Evolutionary conservation across 106 monocot species (phyloP), one percentile per base, ranked within the genome.

Genomic region (Dioscorea dumetorum): DNA sequence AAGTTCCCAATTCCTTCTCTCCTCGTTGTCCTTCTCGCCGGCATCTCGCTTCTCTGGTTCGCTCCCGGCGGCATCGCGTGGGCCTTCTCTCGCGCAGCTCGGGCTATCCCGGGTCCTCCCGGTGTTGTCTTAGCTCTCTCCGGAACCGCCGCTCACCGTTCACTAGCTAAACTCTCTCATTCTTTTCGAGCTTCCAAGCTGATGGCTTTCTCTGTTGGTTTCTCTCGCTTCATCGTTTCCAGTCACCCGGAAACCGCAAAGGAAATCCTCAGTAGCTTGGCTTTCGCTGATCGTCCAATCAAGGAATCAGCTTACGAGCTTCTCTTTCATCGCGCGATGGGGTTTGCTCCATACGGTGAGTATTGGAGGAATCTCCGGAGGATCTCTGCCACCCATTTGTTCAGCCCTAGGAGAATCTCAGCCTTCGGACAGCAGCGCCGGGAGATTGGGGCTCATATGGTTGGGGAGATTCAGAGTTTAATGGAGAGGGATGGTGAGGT

Each of bases 121-220:
- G 81, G 81, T 49, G 7, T 72, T 24, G 24, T 60, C 33, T 24
- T 28, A 3, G 76, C 64, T 21, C 64, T 81, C 22, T 49, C 81
- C 34, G 50, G 72, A 63, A 8, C 68, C 9, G 13, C 24, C 2
- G 69, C 81, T 2, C 81, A 81, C 68, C 76, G 76, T 6, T 22
- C 19, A 3, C 76, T 81, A 1, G 71, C 76, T 16, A 31, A 24
- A n/a, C 63, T 69, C 0, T 62, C 81, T 0, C 22, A 16, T 12
- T 33, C 68, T 12, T 33, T 64, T 12, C 12, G 33, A 20, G 69
- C 81, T 35, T 9, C 20, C 23, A 28, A 35, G 18, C 49, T 81
- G 21, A 81, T 81, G 81, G 76, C 81, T 34, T 81, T 81, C 76
- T 81, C 81, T 22, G 68, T 73, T 5, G 81, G 81, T 1, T 10